phyloP scores from a whole-genome alignment of 225 moss, liverwort and hornwort species.

The Neckera pumila region DNA sequence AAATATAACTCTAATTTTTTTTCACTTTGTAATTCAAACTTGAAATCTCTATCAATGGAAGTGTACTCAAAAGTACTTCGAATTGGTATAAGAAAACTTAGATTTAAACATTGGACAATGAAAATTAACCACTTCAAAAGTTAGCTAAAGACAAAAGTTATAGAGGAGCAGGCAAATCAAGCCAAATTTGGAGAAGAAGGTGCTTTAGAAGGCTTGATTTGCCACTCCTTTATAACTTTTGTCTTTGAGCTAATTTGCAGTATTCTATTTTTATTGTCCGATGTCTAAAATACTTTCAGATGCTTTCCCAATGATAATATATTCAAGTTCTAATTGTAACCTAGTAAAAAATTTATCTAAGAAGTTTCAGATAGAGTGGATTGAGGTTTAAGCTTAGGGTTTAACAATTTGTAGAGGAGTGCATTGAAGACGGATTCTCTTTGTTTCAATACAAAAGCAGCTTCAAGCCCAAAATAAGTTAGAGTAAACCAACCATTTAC shows the following conservation, averaged over 20 bases:
- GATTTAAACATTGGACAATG: no score
- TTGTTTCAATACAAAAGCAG: no score
- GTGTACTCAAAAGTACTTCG: no score
- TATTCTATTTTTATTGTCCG: neutral
- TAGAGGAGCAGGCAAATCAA: fast-evolving
- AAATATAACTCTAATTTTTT: neutral
- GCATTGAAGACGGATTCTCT: neutral
- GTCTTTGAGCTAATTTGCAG: neutral
- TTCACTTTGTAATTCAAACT: neutral
- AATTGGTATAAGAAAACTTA: no score
- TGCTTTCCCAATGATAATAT: neutral
- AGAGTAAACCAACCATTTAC: no score
- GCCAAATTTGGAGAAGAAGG: neutral
- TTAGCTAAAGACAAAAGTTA: neutral
- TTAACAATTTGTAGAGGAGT: no score
- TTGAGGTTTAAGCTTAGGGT: no score
- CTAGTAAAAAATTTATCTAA: fast-evolving
- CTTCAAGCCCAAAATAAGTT: no score
- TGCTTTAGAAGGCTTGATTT: neutral
- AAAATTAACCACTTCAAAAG: neutral
- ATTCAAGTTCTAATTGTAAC: neutral
- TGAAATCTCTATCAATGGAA: neutral
- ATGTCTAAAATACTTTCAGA: neutral
- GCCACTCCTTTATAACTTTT: neutral
- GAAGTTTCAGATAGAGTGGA: no score